Evolutionary conservation across 169 alveolate species (phyloP).

Genomic region (Babesia gibsoni): DNA sequence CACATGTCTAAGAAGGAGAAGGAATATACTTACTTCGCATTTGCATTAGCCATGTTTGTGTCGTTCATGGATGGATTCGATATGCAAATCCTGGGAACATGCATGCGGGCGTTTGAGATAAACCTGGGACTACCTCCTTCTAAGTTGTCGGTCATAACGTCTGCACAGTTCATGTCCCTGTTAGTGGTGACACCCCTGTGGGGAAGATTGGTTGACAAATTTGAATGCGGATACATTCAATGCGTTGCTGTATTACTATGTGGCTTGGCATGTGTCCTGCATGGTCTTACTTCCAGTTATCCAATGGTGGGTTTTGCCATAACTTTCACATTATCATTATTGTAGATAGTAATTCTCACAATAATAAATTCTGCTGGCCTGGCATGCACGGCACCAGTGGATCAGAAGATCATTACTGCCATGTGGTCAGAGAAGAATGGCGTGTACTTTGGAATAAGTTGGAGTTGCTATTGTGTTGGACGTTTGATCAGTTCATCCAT

Average conservation of each 20-base stretch:
- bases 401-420: constrained; percentile 17
- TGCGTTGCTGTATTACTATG: constrained; percentile 80
- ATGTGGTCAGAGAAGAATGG: background rate
- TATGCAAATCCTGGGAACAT: background rate
- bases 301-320: constrained; percentile 31
- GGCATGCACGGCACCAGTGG: constrained; percentile 27
- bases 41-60: no score
- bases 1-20: no score
- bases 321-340: no score
- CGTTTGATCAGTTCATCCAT: constrained; percentile 23
- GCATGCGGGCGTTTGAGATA: constrained; percentile 83
- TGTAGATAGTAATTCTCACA: no score
- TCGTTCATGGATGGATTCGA: constrained; percentile 19
- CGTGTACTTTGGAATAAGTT: constrained; percentile 2
- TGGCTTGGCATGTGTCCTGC: constrained; percentile 82
- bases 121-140: constrained; percentile 80
- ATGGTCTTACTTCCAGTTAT: constrained; percentile 53
- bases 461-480: constrained; percentile 22
- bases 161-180: constrained; percentile 82
- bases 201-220: constrained; percentile 86
- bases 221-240: constrained; percentile 80
- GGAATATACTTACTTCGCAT: no score
- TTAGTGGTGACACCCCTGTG: constrained; percentile 84
- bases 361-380: no score
- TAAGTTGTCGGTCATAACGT: constrained; percentile 75